Evolutionary conservation across 2,329 filamentous ascomycete genomes (phyloP).

Genomic region (Fusarium robinianum): DNA sequence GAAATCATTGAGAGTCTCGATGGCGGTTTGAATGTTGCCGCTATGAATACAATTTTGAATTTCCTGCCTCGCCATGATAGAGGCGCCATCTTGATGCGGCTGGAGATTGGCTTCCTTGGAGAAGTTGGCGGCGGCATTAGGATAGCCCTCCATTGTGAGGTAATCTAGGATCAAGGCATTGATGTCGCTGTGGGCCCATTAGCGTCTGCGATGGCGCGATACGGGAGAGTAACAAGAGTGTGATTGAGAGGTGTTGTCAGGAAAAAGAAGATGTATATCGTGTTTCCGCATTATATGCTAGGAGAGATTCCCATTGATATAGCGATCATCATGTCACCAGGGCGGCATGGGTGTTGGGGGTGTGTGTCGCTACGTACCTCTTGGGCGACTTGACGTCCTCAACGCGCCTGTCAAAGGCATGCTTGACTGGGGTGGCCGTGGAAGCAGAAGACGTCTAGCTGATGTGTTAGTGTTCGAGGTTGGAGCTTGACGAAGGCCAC

Average conservation of each 20-base stretch:
- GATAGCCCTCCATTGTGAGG: constrained; percentile 92
- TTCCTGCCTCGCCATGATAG: constrained; percentile 76
- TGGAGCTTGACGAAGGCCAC: constrained; percentile 15
- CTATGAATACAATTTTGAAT: constrained; percentile 85
- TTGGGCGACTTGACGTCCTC: constrained; percentile 87
- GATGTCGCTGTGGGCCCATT: constrained; percentile 71
- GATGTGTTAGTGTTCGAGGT: constrained; percentile 22
- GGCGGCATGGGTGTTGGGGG: background rate
- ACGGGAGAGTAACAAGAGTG: constrained; percentile 1
- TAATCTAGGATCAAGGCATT: constrained; percentile 97
- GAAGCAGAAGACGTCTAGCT: constrained; percentile 71
- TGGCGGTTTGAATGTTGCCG: constrained; percentile 83
- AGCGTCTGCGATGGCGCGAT: constrained; percentile 26
- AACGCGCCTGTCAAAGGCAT: constrained; percentile 79
- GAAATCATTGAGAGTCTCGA: constrained; percentile 84
- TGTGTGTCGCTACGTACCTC: constrained; percentile 66
- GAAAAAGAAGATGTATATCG: constrained; percentile 71
- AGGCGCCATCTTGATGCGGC: constrained; percentile 70
- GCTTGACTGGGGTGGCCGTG: constrained; percentile 70
- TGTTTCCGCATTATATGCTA: constrained; percentile 90
- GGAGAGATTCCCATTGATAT: constrained; percentile 99
- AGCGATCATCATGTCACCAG: constrained; percentile 71
- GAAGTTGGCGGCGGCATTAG: constrained; percentile 89
- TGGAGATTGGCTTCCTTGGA: constrained; percentile 89
- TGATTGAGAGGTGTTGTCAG: constrained; percentile 45